phyloP scores from a whole-genome alignment of 345 rosid species.

The Ceriops tagal region DNA sequence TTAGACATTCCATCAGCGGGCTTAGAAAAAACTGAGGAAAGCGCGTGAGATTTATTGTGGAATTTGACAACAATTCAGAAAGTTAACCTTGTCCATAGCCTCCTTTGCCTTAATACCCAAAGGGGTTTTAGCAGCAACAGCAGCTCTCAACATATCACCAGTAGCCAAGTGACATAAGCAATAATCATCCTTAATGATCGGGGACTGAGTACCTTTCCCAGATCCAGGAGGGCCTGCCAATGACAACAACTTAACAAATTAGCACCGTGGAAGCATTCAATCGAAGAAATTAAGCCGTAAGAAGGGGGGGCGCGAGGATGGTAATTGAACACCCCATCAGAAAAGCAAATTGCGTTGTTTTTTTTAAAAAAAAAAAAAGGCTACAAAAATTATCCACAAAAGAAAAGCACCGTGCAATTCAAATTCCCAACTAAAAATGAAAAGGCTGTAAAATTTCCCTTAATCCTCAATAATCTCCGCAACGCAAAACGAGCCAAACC shows the following conservation, averaged over 20 bases:
- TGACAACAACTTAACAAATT: neutral
- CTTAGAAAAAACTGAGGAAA: neutral
- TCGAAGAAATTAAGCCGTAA: neutral
- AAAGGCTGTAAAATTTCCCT: no score
- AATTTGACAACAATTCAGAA: neutral
- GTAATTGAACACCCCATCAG: no score
- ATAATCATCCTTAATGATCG: conserved; percentile 84
- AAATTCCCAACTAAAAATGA: no score
- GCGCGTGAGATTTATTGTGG: neutral
- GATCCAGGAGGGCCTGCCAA: conserved; percentile 96
- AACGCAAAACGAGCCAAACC: no score
- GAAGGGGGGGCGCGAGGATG: neutral
- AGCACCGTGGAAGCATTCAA: neutral
- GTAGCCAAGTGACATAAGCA: conserved; percentile 98
- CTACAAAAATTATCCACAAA: no score
- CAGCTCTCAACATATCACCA: conserved; percentile 98
- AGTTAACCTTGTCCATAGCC: conserved; percentile 88
- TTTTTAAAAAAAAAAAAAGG: no score
- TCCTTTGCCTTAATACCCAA: conserved; percentile 95
- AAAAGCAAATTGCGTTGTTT: no score
- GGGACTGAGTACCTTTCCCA: conserved; percentile 97
- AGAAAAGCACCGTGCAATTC: no score
- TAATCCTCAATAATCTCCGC: no score
- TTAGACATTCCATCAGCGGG: conserved; percentile 13
- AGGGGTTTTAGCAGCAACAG: conserved; percentile 91